phyloP scores from a whole-genome alignment of 352 stramenopile species.

The Globisporangium radiosum region DNA sequence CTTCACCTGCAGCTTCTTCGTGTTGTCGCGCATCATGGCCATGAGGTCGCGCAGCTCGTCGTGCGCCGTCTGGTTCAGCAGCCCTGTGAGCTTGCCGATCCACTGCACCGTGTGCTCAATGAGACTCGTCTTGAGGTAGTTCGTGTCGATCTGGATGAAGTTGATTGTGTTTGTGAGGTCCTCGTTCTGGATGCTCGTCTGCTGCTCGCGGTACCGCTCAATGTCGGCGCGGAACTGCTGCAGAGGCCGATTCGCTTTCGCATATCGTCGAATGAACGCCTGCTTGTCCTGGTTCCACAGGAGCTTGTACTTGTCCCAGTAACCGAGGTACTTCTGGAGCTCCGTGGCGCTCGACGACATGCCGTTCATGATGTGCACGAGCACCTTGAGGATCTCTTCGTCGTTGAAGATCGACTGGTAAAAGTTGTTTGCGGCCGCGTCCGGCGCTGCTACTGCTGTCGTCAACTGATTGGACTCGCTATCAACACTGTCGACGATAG shows the following conservation, averaged over 20 bases:
- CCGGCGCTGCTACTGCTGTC: background rate
- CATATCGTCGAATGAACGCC: conserved; percentile 93
- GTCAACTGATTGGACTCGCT: conserved; percentile 4
- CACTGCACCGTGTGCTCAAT: conserved; percentile 91
- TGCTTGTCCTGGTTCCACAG: conserved; percentile 94
- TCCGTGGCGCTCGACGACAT: conserved; percentile 92
- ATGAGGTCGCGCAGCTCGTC: conserved; percentile 85
- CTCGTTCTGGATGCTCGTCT: conserved; percentile 90
- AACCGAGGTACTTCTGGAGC: conserved; percentile 92
- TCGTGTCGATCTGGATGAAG: conserved; percentile 94
- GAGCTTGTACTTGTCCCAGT: conserved; percentile 93
- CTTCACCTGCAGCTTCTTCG: conserved; percentile 73
- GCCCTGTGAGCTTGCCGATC: conserved; percentile 88
- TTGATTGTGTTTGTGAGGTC: conserved; percentile 91
- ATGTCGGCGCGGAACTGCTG: conserved; percentile 92
- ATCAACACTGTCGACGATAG: conserved; percentile 1
- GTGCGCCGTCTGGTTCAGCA: conserved; percentile 90
- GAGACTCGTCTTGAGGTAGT: conserved; percentile 88
- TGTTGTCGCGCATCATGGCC: conserved; percentile 86
- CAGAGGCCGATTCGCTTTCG: conserved; percentile 90
- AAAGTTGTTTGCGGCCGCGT: conserved; percentile 56
- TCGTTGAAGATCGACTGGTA: conserved; percentile 95
- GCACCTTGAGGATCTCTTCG: conserved; percentile 93
- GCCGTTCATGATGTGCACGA: conserved; percentile 95
- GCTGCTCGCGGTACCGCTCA: conserved; percentile 86